Base-by-base conservation (phyloP, 805 yeast species). In the Maudiozyma bulderi region DNA sequence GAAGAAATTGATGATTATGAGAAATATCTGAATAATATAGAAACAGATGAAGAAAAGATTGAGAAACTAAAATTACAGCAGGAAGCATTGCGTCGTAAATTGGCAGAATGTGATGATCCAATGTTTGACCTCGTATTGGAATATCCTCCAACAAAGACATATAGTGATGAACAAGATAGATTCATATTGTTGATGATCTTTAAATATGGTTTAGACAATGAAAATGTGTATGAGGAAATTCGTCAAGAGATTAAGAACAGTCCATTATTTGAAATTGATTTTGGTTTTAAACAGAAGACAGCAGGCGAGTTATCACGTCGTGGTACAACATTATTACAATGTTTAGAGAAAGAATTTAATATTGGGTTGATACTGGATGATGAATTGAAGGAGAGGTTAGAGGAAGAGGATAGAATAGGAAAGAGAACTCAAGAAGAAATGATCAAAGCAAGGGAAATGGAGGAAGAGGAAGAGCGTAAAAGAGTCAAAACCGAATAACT, bases 1-100 rank as follows among this genome's bases (percentile, higher is more conserved):
- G 73, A 77, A 45, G 86, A 82, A 56, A 83, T 93, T 53, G 98
- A 91, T 34, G 95, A 96, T 9, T 84, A 82, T 66, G 99, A 93
- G 56, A 77, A 86, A 54, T 87, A 84, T 65, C 68, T 90, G 47
- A 72, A 76, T 15, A 91, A 82, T 58, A 87, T 93, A 52, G 95
- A 89, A 60, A 74, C 77, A 3, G 99, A 98, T 13, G 98, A 93
- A 62, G 96, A 89, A 52, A 84, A 78, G 64, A 76, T 86, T 29
- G 72, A 79, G 44, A 81, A 78, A 57, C 62, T 76, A 8, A 76
- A 76, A 57, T 68, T 81, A 33, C 96, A 89, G 59, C 86, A 81
- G 62, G 95, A 86, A 65, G 77, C 87, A 15, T 71, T 93, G 48
- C 77, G 90, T 58, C 73, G 84, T 52, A 90, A 91, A 64, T 68